A percentile compares a stretch with the other conserved stretches of the same genome.
Evolutionary conservation across 768 basidiomycete genomes (phyloP).

Genomic region (Suillus placidus): DNA sequence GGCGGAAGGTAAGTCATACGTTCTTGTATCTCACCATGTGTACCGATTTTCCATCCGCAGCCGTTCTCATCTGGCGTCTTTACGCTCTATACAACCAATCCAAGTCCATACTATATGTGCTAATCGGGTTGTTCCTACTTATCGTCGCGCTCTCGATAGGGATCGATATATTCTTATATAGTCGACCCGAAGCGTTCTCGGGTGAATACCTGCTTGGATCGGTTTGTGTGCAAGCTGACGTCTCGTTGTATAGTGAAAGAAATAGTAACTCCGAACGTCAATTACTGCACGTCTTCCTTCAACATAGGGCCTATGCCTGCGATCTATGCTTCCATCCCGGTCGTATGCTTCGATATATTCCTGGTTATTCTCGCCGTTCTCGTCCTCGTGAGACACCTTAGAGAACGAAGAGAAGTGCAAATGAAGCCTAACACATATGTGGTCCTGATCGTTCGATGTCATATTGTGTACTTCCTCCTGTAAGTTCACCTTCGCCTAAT

Average conservation of each 20-base stretch:
- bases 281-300: neutral
- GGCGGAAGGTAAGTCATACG: neutral
- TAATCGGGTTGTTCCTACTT: neutral
- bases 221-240: neutral
- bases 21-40: no score
- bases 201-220: neutral
- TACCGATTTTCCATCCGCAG: neutral
- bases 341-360: neutral
- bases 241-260: neutral
- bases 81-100: constrained; percentile 2
- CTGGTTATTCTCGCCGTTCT: neutral
- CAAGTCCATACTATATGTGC: neutral
- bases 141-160: neutral
- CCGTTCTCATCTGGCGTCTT: constrained; percentile 1
- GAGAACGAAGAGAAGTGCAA: neutral
- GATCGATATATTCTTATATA: neutral
- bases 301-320: neutral
- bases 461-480: constrained; percentile 2
- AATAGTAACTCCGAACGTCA: constrained; percentile 1
- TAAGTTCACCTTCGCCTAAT: neutral
- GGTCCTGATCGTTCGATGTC: neutral
- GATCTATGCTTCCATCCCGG: neutral
- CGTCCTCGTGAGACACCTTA: constrained; percentile 1
- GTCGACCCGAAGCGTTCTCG: neutral
- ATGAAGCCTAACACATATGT: neutral